phyloP scores from a whole-genome alignment of 2,329 filamentous ascomycete genomes.

The Alternaria metachromatica region DNA sequence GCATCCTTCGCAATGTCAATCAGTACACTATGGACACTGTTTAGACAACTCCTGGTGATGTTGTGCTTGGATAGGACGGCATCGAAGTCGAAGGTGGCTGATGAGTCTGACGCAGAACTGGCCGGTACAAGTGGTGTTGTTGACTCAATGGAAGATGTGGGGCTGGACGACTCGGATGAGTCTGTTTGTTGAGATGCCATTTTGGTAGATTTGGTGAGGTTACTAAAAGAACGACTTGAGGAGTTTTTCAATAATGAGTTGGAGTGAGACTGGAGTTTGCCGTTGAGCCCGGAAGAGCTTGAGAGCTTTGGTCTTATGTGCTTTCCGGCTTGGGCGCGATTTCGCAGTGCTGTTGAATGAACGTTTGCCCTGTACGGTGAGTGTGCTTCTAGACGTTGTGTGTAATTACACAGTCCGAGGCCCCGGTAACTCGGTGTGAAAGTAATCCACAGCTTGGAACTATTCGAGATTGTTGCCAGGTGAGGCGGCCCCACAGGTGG shows the following conservation, averaged over 20 bases:
- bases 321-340: neutral
- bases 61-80: conserved; percentile 23
- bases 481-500: neutral
- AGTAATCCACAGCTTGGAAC: neutral
- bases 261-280: neutral
- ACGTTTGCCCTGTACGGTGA: neutral
- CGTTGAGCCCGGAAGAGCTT: neutral
- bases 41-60: conserved; percentile 19
- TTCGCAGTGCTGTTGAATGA: neutral
- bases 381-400: neutral
- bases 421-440: neutral
- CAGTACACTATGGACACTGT: conserved; percentile 25
- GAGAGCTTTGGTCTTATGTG: neutral
- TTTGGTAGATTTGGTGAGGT: neutral
- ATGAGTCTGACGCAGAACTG: conserved; percentile 13
- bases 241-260: neutral
- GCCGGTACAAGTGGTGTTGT: neutral
- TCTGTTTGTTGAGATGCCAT: neutral
- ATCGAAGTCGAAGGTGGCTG: conserved; percentile 19
- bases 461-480: neutral
- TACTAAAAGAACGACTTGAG: neutral
- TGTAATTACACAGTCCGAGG: neutral
- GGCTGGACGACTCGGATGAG: neutral
- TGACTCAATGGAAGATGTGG: neutral
- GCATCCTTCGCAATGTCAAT: conserved; percentile 35